Evolutionary conservation across 2,329 filamentous ascomycete species (phyloP).

Genomic region (Volutella citrinella): DNA sequence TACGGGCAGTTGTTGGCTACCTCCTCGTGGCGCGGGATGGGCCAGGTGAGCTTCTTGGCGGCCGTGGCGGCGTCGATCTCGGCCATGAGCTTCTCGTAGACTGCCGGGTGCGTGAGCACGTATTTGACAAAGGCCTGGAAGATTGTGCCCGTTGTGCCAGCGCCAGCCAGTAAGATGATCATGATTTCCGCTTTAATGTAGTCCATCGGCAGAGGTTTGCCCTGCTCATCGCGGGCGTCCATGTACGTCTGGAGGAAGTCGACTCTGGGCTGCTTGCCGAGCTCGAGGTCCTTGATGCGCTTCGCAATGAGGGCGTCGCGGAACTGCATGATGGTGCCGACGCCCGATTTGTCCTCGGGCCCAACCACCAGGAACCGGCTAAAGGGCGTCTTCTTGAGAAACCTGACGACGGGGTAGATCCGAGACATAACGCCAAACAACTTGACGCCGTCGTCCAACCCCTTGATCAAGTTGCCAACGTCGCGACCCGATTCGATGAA

Average conservation of each 20-base stretch:
- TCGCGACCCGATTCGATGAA: constrained; percentile 46
- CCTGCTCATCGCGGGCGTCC: constrained; percentile 12
- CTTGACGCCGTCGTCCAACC: constrained; percentile 15
- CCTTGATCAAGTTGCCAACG: constrained; percentile 37
- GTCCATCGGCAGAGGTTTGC: constrained; percentile 11
- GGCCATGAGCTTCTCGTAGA: constrained; percentile 18
- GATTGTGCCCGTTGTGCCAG: constrained; percentile 47
- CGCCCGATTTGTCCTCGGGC: constrained; percentile 51
- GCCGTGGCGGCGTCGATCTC: constrained; percentile 21
- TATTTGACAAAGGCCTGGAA: constrained; percentile 39
- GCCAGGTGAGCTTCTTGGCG: constrained; percentile 36
- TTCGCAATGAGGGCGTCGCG: constrained; percentile 50
- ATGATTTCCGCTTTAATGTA: constrained; percentile 21
- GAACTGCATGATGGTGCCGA: constrained; percentile 56
- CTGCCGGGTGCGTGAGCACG: constrained; percentile 11
- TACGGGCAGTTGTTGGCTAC: constrained; percentile 35
- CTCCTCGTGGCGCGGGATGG: constrained; percentile 28
- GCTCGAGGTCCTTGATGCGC: constrained; percentile 44
- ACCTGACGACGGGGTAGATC: constrained; percentile 22
- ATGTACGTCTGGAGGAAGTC: constrained; percentile 52
- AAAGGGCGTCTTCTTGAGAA: constrained; percentile 16
- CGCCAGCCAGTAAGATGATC: constrained; percentile 31
- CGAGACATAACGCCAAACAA: constrained; percentile 41
- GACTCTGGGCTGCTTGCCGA: constrained; percentile 40
- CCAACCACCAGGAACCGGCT: constrained; percentile 19